A percentile compares a stretch with the other conserved stretches of the same genome.
Evolutionary conservation across 495 filamentous ascomycete genomes (phyloP).

Genomic region (Mycothermus thermophilus): DNA sequence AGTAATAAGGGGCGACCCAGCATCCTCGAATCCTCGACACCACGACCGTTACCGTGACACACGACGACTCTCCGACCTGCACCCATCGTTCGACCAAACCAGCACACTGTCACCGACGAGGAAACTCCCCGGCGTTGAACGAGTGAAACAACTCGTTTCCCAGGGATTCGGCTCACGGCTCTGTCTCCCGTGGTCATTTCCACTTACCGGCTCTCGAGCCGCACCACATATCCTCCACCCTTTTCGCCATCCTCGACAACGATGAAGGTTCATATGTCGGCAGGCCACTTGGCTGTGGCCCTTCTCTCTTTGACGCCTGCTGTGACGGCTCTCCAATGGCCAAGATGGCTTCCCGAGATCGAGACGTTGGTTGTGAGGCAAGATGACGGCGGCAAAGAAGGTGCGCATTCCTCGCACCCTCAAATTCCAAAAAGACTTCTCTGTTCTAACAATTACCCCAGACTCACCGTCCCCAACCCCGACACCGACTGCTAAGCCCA

Average conservation of each 20-base stretch:
- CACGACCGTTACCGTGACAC: too few relatives aligned
- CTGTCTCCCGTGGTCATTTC: too few relatives aligned
- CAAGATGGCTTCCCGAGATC: constrained; percentile 23
- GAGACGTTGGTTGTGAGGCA: constrained; percentile 26
- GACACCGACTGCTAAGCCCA: constrained; percentile 7
- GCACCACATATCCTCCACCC: neutral
- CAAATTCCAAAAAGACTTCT: neutral
- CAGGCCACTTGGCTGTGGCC: constrained; percentile 20
- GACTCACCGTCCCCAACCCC: constrained; percentile 8
- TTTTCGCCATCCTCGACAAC: neutral
- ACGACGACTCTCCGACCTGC: too few relatives aligned
- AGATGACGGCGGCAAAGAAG: constrained; percentile 17
- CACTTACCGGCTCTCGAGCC: too few relatives aligned
- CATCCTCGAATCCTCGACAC: too few relatives aligned
- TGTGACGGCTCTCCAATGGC: constrained; percentile 21
- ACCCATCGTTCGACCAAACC: too few relatives aligned
- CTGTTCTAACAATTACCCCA: constrained; percentile 2
- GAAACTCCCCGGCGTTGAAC: too few relatives aligned
- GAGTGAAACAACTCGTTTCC: too few relatives aligned
- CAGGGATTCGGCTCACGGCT: too few relatives aligned
- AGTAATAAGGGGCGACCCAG: too few relatives aligned
- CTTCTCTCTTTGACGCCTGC: constrained; percentile 22
- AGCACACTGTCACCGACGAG: too few relatives aligned
- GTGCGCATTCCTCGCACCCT: neutral
- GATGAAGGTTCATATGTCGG: constrained; percentile 17